Base-by-base conservation (phyloP, 495 filamentous ascomycete genomes). In the Xylaria bambusicola region DNA sequence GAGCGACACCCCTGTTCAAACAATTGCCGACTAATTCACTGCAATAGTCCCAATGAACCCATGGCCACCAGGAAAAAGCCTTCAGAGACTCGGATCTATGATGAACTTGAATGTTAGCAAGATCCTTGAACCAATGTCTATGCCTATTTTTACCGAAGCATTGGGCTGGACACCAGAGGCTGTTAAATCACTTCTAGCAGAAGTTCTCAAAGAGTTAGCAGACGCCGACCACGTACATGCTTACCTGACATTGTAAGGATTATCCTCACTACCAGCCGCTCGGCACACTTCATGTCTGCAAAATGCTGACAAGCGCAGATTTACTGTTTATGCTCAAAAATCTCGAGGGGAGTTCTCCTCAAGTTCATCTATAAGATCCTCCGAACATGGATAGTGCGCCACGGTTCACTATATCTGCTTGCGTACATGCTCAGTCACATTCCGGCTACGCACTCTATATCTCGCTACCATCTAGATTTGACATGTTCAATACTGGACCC, bases 281-380 rank as follows among this genome's bases (percentile, higher is more conserved):
- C 27, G 9, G 7, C n/a, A 31, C 23, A 6, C 8, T 46, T 24
- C 17, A 0, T 24, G 6, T 18, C 10, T 20, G 15, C 41, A 38
- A 48, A n/a, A 5, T 46, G 20, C 53, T 56, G n/a, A 56, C 20
- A 21, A 12, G 7, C 2, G 33, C 20, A 58, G 56, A 42, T 41
- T 50, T 17, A 58, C 56, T 18, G 35, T 58, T 21, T 58, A 51
- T 21, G 56, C 56, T 23, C 56, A 58, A 46, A 58, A 58, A 31
- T 46, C 56, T 1, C 56, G 47, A 5, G 56, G 36, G 17, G 46
- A 58, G 23, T 40, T 4, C 13, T 51, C 56, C 38, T 46, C 42
- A 26, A n/a, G 12, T 40, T 56, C 53, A 47, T 48, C 53, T 6
- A 27, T 56, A 31, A 46, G 31, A 38, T 48, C 53, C 1, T 38